These are phyloP conservation scores for Hyaloperonospora brassicae DNA, from an alignment of 352 stramenopile genomes.

Conservation along the genomic window DNA sequence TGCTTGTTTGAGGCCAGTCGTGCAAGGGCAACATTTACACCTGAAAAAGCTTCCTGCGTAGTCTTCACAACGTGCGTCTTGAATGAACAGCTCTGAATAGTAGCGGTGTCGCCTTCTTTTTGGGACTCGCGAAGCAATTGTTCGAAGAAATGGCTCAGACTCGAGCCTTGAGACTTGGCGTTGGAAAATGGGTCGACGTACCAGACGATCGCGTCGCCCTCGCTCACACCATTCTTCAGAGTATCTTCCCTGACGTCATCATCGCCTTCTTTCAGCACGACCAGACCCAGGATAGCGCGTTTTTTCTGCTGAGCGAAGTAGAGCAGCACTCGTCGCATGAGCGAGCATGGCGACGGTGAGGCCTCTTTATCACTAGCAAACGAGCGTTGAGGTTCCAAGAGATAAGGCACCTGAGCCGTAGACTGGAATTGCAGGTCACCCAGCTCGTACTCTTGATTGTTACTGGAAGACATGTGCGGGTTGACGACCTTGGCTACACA, in stretches of 20 bases:
- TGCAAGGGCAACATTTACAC: conserved; percentile 83
- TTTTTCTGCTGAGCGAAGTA: conserved; percentile 70
- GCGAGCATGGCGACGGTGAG: conserved; percentile 10
- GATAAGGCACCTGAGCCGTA: conserved; percentile 52
- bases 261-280: conserved; percentile 38
- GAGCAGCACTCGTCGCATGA: conserved; percentile 43
- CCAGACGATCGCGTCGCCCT: conserved; percentile 52
- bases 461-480: conserved; percentile 31
- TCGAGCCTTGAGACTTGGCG: conserved; percentile 36
- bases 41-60: conserved; percentile 69
- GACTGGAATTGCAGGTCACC: conserved; percentile 70
- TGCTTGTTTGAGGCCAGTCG: conserved; percentile 81
- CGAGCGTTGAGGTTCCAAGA: conserved; percentile 33
- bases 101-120: conserved; percentile 20
- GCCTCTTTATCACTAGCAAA: conserved; percentile 2
- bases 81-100: conserved; percentile 48
- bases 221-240: conserved; percentile 11
- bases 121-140: conserved; percentile 38
- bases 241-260: conserved; percentile 12
- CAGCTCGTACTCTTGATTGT: conserved; percentile 52
- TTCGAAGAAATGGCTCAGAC: conserved; percentile 49
- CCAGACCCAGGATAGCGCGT: conserved; percentile 45
- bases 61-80: conserved; percentile 72
- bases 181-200: conserved; percentile 63
- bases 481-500: conserved; percentile 70